These are phyloP conservation scores for Xylaria bambusicola DNA, from an alignment of 495 filamentous ascomycete genomes.

Conservation along the genomic window DNA sequence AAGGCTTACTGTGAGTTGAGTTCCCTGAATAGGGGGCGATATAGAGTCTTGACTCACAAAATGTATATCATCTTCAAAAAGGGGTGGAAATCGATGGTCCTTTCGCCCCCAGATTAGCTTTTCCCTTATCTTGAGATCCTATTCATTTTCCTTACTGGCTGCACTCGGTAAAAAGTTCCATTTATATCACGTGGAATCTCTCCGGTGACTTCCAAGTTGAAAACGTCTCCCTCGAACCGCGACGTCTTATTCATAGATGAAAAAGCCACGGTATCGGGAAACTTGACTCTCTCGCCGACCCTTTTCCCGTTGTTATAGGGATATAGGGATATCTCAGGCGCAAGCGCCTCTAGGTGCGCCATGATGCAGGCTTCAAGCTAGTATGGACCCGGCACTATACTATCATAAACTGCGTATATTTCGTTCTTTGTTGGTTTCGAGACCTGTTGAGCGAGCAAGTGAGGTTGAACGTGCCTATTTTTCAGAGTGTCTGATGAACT, in stretches of 20 bases:
- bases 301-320: slow-evolving; percentile 39
- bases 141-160: slow-evolving; percentile 35
- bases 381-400: slow-evolving; percentile 8
- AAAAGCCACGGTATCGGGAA: slow-evolving; percentile 50
- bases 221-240: slow-evolving; percentile 50
- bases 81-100: slow-evolving; percentile 53
- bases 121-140: background rate
- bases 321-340: slow-evolving; percentile 36
- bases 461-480: background rate
- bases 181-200: slow-evolving; percentile 52
- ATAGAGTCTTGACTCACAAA: slow-evolving; percentile 31
- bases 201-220: slow-evolving; percentile 52
- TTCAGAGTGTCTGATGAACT: background rate
- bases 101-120: slow-evolving; percentile 4
- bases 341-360: slow-evolving; percentile 49
- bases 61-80: slow-evolving; percentile 56
- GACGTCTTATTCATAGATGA: slow-evolving; percentile 49
- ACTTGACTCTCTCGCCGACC: slow-evolving; percentile 42
- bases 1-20: background rate
- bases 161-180: slow-evolving; percentile 57
- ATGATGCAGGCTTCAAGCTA: slow-evolving; percentile 26
- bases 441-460: background rate
- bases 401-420: background rate
- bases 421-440: background rate
- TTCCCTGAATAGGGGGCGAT: background rate